Evolutionary conservation across 805 yeast species (phyloP).

Genomic region (Schwanniomyces occidentalis): DNA sequence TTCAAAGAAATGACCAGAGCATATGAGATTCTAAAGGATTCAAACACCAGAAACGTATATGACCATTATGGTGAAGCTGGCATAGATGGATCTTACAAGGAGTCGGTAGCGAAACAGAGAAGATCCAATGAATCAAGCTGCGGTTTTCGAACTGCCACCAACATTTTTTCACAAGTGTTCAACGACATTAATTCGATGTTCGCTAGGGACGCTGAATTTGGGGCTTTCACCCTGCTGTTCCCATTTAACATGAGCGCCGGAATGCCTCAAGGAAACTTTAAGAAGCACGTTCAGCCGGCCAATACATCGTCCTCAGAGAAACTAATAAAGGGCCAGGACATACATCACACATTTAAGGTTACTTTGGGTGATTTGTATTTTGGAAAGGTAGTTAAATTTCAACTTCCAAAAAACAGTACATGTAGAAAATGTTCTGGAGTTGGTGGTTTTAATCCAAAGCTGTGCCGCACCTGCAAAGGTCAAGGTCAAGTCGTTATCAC

Average conservation of each 20-base stretch:
- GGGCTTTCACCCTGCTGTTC: slow-evolving; percentile 7
- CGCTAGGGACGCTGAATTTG: slow-evolving; percentile 11
- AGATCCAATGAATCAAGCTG: slow-evolving; percentile 2
- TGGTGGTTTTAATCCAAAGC: slow-evolving; percentile 46
- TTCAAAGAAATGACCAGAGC: slow-evolving; percentile 68
- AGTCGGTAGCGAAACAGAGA: slow-evolving; percentile 4
- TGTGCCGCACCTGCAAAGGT: slow-evolving; percentile 45
- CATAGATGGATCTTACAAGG: slow-evolving; percentile 27
- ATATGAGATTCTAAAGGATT: slow-evolving; percentile 60
- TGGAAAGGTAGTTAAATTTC: slow-evolving; percentile 58
- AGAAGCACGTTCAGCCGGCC: slow-evolving; percentile 23
- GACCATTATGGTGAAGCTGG: slow-evolving; percentile 54
- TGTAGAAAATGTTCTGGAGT: slow-evolving; percentile 54
- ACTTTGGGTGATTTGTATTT: slow-evolving; percentile 55
- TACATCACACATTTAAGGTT: slow-evolving; percentile 54
- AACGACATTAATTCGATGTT: slow-evolving; percentile 33
- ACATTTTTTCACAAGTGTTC: slow-evolving; percentile 39
- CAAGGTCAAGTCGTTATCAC: slow-evolving; percentile 47
- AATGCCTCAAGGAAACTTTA: slow-evolving; percentile 6
- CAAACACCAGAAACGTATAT: slow-evolving; percentile 45
- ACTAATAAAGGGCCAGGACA: slow-evolving; percentile 49
- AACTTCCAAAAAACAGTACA: slow-evolving; percentile 48
- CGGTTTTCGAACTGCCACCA: slow-evolving; percentile 15
- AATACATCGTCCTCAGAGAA: slow-evolving; percentile 9
- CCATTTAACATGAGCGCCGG: slow-evolving; percentile 9